phyloP scores from a whole-genome alignment of 1,284 basidiomycete species.

The Mycosarcoma maydis region DNA sequence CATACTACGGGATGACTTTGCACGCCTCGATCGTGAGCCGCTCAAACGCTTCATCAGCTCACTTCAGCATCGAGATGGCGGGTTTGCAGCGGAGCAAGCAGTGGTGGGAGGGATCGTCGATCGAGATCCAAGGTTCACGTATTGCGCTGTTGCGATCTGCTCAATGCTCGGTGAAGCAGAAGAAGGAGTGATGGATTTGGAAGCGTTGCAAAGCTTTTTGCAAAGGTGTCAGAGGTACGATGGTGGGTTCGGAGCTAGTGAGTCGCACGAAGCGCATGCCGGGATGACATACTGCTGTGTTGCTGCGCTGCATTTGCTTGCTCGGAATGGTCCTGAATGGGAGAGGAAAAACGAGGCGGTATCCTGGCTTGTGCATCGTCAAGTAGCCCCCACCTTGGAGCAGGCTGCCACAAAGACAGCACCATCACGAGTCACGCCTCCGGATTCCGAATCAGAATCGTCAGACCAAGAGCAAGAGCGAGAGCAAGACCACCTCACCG shows the following conservation, averaged over 20 bases:
- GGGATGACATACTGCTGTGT: constrained; percentile 93
- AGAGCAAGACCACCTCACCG: constrained; percentile 12
- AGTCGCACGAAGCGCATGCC: constrained; percentile 86
- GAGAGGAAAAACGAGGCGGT: constrained; percentile 9
- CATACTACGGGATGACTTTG: constrained; percentile 56
- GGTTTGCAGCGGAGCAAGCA: constrained; percentile 69
- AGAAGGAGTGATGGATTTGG: constrained; percentile 75
- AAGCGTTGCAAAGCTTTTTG: constrained; percentile 75
- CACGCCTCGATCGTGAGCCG: constrained; percentile 33
- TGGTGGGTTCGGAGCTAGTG: constrained; percentile 87
- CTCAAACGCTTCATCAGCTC: constrained; percentile 26
- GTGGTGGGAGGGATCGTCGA: constrained; percentile 67
- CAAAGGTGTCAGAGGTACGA: constrained; percentile 78
- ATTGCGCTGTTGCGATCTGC: constrained; percentile 86
- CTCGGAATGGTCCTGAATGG: constrained; percentile 3
- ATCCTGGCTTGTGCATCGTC: constrained; percentile 27
- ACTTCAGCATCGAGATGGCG: constrained; percentile 52
- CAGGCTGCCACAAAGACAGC: neutral
- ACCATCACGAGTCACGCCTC: neutral
- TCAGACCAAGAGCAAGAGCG: constrained; percentile 18
- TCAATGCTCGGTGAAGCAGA: constrained; percentile 81
- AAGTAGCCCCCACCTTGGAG: constrained; percentile 6
- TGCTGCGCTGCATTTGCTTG: constrained; percentile 76
- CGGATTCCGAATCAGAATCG: neutral
- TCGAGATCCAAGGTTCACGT: constrained; percentile 82